Evolutionary conservation across 2,329 filamentous ascomycete species (phyloP).

Genomic region (Xylaria sp.): DNA sequence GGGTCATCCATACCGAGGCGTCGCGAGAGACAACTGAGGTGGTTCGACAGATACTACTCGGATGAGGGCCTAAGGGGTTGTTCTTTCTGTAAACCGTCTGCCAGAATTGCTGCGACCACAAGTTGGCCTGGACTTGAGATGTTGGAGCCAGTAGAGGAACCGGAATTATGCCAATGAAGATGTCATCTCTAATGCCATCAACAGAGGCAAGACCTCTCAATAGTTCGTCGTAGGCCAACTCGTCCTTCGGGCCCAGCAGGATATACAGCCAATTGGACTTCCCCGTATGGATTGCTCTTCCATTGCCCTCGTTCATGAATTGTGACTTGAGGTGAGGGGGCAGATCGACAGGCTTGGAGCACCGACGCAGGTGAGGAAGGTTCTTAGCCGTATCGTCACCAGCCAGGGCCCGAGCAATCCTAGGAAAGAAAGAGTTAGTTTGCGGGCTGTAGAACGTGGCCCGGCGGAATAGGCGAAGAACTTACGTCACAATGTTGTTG

Average conservation of each 20-base stretch:
- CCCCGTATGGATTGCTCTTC: constrained; percentile 62
- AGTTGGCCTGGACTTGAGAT: constrained; percentile 73
- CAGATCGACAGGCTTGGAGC: constrained; percentile 73
- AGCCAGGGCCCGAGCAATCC: constrained; percentile 60
- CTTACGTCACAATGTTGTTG: constrained; percentile 74
- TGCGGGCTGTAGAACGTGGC: constrained; percentile 17
- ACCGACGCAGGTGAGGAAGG: constrained; percentile 75
- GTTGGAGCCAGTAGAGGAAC: constrained; percentile 77
- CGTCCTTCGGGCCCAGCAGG: constrained; percentile 57
- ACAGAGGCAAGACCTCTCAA: constrained; percentile 52
- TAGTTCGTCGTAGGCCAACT: constrained; percentile 61
- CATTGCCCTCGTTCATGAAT: constrained; percentile 64
- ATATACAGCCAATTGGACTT: constrained; percentile 68
- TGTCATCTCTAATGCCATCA: constrained; percentile 56
- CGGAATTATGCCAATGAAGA: constrained; percentile 66
- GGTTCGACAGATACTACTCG: constrained; percentile 72
- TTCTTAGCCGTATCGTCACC: constrained; percentile 67
- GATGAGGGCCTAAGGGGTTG: constrained; percentile 84
- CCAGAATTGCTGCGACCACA: constrained; percentile 81
- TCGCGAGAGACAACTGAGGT: constrained; percentile 71
- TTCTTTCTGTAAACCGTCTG: constrained; percentile 85
- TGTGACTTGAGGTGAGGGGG: constrained; percentile 67
- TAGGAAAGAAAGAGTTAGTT: constrained; percentile 37
- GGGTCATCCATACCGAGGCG: constrained; percentile 68
- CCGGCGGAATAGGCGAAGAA: constrained; percentile 29